Base-by-base conservation (phyloP, 2,329 filamentous ascomycete genomes). In the Grosmannia serpens region DNA sequence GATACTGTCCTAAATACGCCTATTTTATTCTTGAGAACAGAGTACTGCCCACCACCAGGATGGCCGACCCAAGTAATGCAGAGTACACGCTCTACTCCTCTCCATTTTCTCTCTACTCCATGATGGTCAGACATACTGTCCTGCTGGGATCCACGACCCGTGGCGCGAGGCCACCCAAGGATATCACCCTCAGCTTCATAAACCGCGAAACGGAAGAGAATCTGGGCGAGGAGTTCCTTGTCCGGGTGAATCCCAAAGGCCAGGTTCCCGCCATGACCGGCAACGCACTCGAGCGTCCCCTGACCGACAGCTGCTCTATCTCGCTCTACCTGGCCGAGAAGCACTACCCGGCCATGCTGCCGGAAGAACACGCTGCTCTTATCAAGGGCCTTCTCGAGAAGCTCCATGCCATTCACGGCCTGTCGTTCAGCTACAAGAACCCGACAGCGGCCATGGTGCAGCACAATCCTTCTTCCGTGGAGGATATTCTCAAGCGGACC, bases 241-340 rank as follows among this genome's bases (percentile, higher is more conserved):
- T 59, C 22, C 33, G 50, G 50, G 31, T 65, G 60, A 31, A 58
- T 24, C 55, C 55, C 11, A 56, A 56, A 26, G 55, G 55, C 11
- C 55, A 56, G 47, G 55, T 56, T 2, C 55, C 55, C 6, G 55
- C 46, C 44, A 22, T 56, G 29, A 51, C 55, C 15, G 55, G 47
- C 29, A 35, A 15, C 24, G 3, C 10, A 3, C 46, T 56, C 7
- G 29, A 15, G 31, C 5, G 41, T 11, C 55, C 55, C 7, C 44
- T 56, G 44, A 51, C 55, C 29, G 55, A 56, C 46, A 56, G 55
- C 46, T 6, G n/a, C 22, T 26, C 20, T n/a, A 56, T 56, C 46
- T 51, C 55, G 4, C 27, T 51, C 41, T 41, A 51, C 55, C 29
- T 56, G 8, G 46, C 46, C 46, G 31, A 51, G 27, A 22, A 51